Conservation (phyloP, 2,329 filamentous ascomycete species). For the Huntiella bhutanensis region DNA sequence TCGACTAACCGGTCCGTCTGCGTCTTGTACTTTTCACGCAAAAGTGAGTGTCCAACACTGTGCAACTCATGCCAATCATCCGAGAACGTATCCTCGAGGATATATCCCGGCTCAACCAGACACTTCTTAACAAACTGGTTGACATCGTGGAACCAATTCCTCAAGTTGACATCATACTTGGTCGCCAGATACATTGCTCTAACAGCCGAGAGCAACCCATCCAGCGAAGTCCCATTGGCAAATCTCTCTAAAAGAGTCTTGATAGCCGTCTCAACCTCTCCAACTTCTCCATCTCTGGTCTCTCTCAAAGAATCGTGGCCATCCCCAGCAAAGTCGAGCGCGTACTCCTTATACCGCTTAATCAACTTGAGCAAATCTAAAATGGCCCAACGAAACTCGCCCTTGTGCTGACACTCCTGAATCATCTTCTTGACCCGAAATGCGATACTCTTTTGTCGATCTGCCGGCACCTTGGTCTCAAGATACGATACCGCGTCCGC, state of each 20-base stretch:
- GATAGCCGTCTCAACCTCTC: conserved; percentile 58
- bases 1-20: conserved; percentile 77
- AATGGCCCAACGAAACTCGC: conserved; percentile 85
- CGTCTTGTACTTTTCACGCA: conserved; percentile 70
- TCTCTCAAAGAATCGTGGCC: conserved; percentile 52
- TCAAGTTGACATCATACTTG: conserved; percentile 69
- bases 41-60: conserved; percentile 67
- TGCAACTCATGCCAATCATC: conserved; percentile 70
- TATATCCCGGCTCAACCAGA: conserved; percentile 76
- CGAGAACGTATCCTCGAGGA: conserved; percentile 64
- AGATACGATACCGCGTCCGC: conserved; percentile 52
- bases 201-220: conserved; percentile 71
- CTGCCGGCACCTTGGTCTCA: conserved; percentile 69
- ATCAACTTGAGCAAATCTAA: conserved; percentile 68
- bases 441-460: conserved; percentile 80
- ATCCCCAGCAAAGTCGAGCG: conserved; percentile 43
- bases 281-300: conserved; percentile 34
- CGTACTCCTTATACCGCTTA: conserved; percentile 66
- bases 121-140: conserved; percentile 64
- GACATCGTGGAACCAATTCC: conserved; percentile 69
- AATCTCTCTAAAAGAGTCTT: conserved; percentile 85
- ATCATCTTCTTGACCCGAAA: conserved; percentile 95
- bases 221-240: conserved; percentile 78
- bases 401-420: conserved; percentile 85
- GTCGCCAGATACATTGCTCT: conserved; percentile 74